Conservation (phyloP, 2,329 filamentous ascomycete genomes). For the Diaporthe humulicola region DNA sequence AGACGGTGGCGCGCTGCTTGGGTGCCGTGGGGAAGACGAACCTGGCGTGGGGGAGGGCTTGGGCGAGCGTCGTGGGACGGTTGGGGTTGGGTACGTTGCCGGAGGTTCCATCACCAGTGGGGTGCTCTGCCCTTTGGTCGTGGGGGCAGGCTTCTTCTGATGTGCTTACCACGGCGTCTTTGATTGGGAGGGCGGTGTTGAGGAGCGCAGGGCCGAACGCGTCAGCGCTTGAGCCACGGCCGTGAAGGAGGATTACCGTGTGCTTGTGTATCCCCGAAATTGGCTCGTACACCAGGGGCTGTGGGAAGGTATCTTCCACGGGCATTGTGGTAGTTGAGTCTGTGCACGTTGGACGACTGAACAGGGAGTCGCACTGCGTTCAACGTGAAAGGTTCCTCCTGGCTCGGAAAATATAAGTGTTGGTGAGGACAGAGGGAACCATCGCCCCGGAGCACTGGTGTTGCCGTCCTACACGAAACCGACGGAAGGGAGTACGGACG, state of each 20-base stretch:
- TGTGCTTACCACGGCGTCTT: not conserved
- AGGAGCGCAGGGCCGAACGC: conserved; percentile 58
- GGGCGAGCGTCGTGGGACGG: conserved; percentile 45
- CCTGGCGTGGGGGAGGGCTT: conserved; percentile 56
- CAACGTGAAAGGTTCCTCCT: not conserved
- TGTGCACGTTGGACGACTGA: not conserved
- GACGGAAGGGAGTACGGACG: not conserved
- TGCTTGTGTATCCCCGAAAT: conserved; percentile 50
- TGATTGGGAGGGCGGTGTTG: conserved; percentile 41
- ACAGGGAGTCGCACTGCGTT: not conserved
- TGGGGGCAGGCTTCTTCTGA: too few species aligned
- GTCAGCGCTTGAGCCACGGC: conserved; percentile 58
- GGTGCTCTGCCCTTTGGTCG: too few species aligned
- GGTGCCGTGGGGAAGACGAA: conserved; percentile 66
- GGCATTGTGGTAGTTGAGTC: conserved; percentile 5
- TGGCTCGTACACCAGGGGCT: conserved; percentile 43
- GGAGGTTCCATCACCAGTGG: not conserved
- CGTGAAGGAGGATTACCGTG: conserved; percentile 64
- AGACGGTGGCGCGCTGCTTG: conserved; percentile 53
- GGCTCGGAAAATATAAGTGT: not conserved
- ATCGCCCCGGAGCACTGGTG: not conserved
- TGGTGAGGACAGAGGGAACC: not conserved
- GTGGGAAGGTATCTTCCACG: not conserved
- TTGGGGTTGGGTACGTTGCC: too few species aligned
- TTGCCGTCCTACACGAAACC: not conserved